These are phyloP conservation scores for Amaranthus tricolor DNA, from an alignment of 179 eudicot species.

Conservation along the genomic window DNA sequence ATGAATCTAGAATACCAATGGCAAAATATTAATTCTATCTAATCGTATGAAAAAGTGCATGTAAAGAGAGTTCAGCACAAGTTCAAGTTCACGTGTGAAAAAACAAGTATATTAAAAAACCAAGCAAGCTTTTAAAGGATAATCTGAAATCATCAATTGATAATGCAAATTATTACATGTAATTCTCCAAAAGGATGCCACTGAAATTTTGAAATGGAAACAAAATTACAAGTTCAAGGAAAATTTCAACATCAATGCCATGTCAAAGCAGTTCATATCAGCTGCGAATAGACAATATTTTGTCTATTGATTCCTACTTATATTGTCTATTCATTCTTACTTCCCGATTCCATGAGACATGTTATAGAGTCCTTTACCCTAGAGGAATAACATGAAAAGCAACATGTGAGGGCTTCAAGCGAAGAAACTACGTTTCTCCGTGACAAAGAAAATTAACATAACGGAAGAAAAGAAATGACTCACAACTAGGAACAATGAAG, in stretches of 20 bases:
- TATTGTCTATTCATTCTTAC: slow-evolving; percentile 64
- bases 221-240: slow-evolving; percentile 10
- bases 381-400: slow-evolving; percentile 14
- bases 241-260: slow-evolving; percentile 3
- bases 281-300: not conserved
- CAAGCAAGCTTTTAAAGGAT: not conserved
- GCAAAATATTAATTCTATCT: too few relatives aligned
- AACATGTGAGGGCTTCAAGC: not conserved
- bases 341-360: slow-evolving; percentile 92
- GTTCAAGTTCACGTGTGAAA: too few relatives aligned
- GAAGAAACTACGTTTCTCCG: not conserved
- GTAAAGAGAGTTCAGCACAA: too few relatives aligned
- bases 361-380: slow-evolving; percentile 78
- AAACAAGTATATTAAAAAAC: too few relatives aligned
- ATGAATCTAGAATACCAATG: too few relatives aligned
- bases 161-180: slow-evolving; percentile 15
- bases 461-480: slow-evolving; percentile 29
- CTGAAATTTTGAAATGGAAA: not conserved
- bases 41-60: too few relatives aligned
- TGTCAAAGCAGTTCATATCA: not conserved
- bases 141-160: not conserved
- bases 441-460: not conserved
- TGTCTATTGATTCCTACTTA: slow-evolving; percentile 69
- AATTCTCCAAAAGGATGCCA: not conserved
- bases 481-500: slow-evolving; percentile 54